Evolutionary conservation across 495 filamentous ascomycete species (phyloP), one percentile per base, ranked within the genome.

Genomic region (Trichoderma asperelloides): DNA sequence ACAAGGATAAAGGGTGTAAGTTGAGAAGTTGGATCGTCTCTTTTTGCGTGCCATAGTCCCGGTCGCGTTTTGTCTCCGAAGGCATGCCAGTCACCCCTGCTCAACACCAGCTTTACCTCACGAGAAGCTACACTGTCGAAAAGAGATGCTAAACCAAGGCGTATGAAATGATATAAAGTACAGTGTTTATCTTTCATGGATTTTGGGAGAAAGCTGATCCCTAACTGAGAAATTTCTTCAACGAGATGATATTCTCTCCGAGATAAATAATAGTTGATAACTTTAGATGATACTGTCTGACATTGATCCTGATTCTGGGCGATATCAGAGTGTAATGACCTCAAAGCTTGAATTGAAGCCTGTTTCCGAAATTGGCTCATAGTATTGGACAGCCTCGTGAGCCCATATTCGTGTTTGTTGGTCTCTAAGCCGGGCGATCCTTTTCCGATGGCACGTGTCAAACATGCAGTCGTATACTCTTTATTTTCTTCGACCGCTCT

Each of bases 1-100:
- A 64, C 66, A 8, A 78, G 67, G 18, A 82, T 69, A 43, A 69
- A 72, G 0, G 76, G 75, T 3, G 40, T 63, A 21, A 75, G 51
- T 67, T 68, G 57, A 65, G 47, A 64, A n/a, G 7, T 51, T 16
- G 51, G 16, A 8, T 39, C 67, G 30, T 60, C 68, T 28, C 63
- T 43, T 51, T 55, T 71, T 6, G 49, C 39, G 55, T 15, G 28
- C 40, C 67, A 62, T 3, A 71, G 49, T n/a, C 33, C 23, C 2
- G 65, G 65, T 15, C 64, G 65, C 9, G 65, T 62, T 11, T 62
- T 33, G 9, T 30, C 57, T 41, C 62, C 64, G n/a, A 70, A 39
- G n/a, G 45, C 45, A 15, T 66, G 66, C 16, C n/a, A 67, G 41
- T 63, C 51, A 25, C 25, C 66, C 66, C 15, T 23, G 28, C 41